Base-by-base conservation (phyloP, 257 asterid species). In the Penstemon eatonii region DNA sequence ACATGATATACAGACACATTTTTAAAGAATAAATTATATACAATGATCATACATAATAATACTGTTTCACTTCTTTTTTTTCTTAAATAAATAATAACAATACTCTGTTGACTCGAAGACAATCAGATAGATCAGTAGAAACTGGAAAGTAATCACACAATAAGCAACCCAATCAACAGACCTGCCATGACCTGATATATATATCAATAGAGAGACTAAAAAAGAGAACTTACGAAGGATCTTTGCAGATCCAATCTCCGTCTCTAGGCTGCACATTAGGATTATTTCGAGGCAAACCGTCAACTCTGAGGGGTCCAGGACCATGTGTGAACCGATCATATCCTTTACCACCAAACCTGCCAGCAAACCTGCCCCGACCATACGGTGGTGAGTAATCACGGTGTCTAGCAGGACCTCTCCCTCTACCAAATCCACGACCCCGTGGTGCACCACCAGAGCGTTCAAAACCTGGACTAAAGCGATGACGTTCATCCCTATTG, bases 171-270 rank as follows among this genome's bases (percentile, higher is more conserved):
- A 47, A 61, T 33, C 11, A 39, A 57, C 58, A 40, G 42, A 47
- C 42, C 8, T 44, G 36, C 33, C 33, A 25, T 2, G 33, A 25
- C 33, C 33, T 2, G 33, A 10, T 45, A 68, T 56, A 75, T 47
- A 50, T 46, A 67, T 59, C 54, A 46, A 62, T 7, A 18, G 33
- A 42, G 52, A 65, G 44, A 61, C 56, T 55, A 60, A 41, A 5
- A 61, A 47, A 39, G 7, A 59, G 63, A 49, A 81, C 98, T 78
- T 82, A 92, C 96, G 67, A 56, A 62, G 95, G 96, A 72, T 92
- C 95, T 5, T 91, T 64, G 86, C 98, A 92, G 65, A 85, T 62
- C 98, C 98, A 90, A 69, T 92, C 98, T 60, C 98, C 97, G 53
- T 89, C 97, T 75, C 97, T 86, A 6, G 96, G 97, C 18, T 75